Conservation (phyloP, 2,329 filamentous ascomycete species). For the Talaromyces sp. region DNA sequence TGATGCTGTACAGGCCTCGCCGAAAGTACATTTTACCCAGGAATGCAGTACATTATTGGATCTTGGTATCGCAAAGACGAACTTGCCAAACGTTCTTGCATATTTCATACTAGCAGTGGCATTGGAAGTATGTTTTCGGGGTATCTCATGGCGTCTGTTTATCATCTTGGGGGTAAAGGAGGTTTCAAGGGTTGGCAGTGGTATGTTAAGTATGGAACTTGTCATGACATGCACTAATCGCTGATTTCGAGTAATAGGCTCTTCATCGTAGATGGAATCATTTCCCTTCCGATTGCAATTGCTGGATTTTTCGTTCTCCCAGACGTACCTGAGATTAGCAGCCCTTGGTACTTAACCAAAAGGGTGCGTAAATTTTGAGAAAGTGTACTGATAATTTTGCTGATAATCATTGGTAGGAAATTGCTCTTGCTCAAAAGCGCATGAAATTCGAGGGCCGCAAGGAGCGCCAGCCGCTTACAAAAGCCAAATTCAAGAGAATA, state of each 20-base stretch:
- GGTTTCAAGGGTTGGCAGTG: constrained; percentile 52
- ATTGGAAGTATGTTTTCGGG: constrained; percentile 42
- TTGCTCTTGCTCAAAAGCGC: constrained; percentile 41
- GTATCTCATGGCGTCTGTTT: constrained; percentile 51
- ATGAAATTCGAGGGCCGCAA: constrained; percentile 47
- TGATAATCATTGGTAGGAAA: constrained; percentile 25
- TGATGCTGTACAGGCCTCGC: constrained; percentile 5
- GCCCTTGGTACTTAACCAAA: constrained; percentile 43
- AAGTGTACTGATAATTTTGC: neutral
- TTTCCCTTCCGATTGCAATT: constrained; percentile 48
- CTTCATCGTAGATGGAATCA: constrained; percentile 50
- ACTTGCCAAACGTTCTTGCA: constrained; percentile 47
- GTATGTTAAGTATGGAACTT: constrained; percentile 12
- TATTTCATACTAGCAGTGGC: constrained; percentile 46
- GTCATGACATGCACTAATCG: neutral
- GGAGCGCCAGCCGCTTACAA: constrained; percentile 41
- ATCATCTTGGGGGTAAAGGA: constrained; percentile 42
- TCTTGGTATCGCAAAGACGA: constrained; percentile 48
- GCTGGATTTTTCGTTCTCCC: constrained; percentile 45
- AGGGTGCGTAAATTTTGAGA: constrained; percentile 17
- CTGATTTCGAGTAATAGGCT: constrained; percentile 32
- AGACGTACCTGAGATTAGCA: constrained; percentile 46
- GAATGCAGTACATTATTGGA: constrained; percentile 48
- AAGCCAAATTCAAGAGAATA: constrained; percentile 53
- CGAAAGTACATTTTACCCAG: constrained; percentile 45